Evolutionary conservation across 495 filamentous ascomycete genomes (phyloP), one percentile per base, ranked within the genome.

Genomic region (Aspergillus indologenus): DNA sequence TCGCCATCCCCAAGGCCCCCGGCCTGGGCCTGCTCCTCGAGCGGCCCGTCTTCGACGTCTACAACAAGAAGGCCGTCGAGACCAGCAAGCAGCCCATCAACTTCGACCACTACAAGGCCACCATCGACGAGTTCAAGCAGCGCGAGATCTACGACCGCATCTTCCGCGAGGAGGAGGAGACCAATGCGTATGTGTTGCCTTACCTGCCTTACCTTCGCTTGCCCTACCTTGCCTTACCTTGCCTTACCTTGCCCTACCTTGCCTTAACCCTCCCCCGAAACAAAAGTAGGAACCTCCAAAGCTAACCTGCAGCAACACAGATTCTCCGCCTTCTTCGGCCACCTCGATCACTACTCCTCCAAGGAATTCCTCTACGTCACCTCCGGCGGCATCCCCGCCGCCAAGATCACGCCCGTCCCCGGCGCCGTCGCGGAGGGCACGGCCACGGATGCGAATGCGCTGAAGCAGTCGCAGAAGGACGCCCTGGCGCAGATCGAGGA

Each of bases 1-100:
- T 96, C 60, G 85, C 85, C 48, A 95, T 99, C 56, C 95, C 93
- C 42, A 98, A 98, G 75, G 94, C 91, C 1, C 94, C 94, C 0
- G 86, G 90, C 0, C 74, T 98, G 15, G 94, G 94, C 0, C 76
- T 99, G 17, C 79, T 97, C 46, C 81, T 99, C 14, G 95, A 98
- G 67, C 78, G 89, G 7, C 94, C 94, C 22, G 87, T 97, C 1
- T 98, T 99, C 62, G 87, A 90, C 47, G 82, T 69, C 47, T 97
- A 96, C 68, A 98, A 96, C 67, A 71, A 75, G 46, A 80, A 84
- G 45, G 81, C 77, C 0, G 71, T 74, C 6, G 73, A 79, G 43
- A 78, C 81, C 44, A 80, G 79, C 0, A 80, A 90, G 34, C 80
- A 87, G 43, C 75, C 79, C 12, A 86, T 99, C 57, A 84, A 90